Conservation (phyloP, 2,329 filamentous ascomycete species). For the Monosporascus sp. region DNA sequence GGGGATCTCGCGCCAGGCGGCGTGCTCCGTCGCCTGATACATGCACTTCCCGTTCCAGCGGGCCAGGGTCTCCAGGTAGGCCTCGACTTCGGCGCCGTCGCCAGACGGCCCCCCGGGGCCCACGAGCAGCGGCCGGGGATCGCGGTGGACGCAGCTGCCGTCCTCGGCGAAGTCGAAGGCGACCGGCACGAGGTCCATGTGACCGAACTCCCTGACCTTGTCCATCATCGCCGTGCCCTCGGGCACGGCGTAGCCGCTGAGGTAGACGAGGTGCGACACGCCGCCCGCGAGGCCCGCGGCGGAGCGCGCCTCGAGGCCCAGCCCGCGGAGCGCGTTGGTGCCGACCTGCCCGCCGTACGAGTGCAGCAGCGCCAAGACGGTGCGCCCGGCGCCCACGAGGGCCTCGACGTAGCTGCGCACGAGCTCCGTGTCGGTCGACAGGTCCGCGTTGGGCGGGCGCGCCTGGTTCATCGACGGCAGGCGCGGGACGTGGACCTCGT, state of each 20-base stretch:
- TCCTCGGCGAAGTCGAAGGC: conserved; percentile 11
- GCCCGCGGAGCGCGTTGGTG: conserved; percentile 16
- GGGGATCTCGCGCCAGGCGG: conserved; percentile 8
- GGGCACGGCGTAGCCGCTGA: conserved; percentile 7
- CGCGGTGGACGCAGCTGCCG: background rate
- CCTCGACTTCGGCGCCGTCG: conserved; percentile 5
- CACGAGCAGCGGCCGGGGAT: conserved; percentile 4
- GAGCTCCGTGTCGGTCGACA: conserved; percentile 13
- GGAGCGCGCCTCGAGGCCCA: conserved; percentile 9
- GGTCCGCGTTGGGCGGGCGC: conserved; percentile 16
- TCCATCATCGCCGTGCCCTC: conserved; percentile 7
- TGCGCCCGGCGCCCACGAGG: conserved; percentile 14
- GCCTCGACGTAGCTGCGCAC: conserved; percentile 13
- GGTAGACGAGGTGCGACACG: conserved; percentile 18
- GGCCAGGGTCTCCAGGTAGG: conserved; percentile 1
- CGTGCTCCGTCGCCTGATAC: conserved; percentile 6
- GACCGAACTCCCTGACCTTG: conserved; percentile 7
- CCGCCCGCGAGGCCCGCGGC: conserved; percentile 14
- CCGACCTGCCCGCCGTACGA: conserved; percentile 24
- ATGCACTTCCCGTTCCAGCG: conserved; percentile 14
- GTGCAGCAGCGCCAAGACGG: conserved; percentile 16
- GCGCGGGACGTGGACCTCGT: conserved; percentile 11
- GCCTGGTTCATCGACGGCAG: conserved; percentile 10
- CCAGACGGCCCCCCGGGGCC: background rate
- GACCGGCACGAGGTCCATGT: conserved; percentile 2